A percentile compares a stretch with the other conserved stretches of the same genome.
phyloP scores from a whole-genome alignment of 495 filamentous ascomycete species.

The Hypoxylon fragiforme region DNA sequence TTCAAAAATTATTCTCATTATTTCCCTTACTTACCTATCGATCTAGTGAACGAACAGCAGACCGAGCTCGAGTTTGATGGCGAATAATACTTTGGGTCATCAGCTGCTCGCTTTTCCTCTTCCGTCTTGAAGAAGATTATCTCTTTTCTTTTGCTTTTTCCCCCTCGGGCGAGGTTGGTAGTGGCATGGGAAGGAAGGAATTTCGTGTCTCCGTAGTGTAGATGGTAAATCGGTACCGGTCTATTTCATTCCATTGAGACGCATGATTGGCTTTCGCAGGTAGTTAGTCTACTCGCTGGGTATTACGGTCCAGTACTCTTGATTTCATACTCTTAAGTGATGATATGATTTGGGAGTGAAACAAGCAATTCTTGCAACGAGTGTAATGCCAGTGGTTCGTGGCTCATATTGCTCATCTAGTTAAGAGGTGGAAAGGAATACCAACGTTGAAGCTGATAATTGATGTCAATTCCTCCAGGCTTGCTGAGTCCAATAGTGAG shows the following conservation, averaged over 20 bases:
- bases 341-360: too few relatives aligned
- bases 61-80: too few relatives aligned
- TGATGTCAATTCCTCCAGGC: too few relatives aligned
- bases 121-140: background rate
- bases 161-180: conserved; percentile 11
- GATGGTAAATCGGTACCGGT: background rate
- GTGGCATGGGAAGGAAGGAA: conserved; percentile 4
- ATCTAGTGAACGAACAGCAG: conserved; percentile 25
- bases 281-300: too few relatives aligned
- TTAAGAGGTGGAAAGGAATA: too few relatives aligned
- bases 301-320: too few relatives aligned
- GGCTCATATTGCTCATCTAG: too few relatives aligned
- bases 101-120: conserved; percentile 4
- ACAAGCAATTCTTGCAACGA: too few relatives aligned
- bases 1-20: background rate
- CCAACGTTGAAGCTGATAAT: too few relatives aligned
- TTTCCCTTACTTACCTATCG: conserved; percentile 5
- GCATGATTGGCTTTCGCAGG: conserved; percentile 18
- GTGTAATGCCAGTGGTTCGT: too few relatives aligned
- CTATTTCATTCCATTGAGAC: conserved; percentile 8
- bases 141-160: conserved; percentile 2
- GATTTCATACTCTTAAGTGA: too few relatives aligned
- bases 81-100: background rate
- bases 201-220: conserved; percentile 1
- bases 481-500: too few relatives aligned